These are phyloP conservation scores for Triticum urartu DNA, from an alignment of 176 grass and related monocot genomes.

Conservation along the genomic window DNA sequence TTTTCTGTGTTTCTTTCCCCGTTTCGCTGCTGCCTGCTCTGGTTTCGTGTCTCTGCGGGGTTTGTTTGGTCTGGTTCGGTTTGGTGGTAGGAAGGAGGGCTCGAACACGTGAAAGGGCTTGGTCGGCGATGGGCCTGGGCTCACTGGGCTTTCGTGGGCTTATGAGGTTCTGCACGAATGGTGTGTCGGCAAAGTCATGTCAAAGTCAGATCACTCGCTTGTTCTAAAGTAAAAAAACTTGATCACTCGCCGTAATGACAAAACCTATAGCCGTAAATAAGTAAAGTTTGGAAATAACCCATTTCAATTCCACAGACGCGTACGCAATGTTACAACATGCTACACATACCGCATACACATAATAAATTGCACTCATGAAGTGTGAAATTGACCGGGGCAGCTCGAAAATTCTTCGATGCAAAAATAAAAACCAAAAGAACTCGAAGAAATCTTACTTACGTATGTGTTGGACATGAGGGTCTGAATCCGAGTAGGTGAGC, in stretches of 20 bases:
- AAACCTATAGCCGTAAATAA: neutral
- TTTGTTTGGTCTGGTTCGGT: neutral
- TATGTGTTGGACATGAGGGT: no score
- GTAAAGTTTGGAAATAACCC: neutral
- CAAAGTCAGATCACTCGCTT: neutral
- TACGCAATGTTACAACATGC: no score
- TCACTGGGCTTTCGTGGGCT: neutral
- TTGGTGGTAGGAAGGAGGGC: neutral
- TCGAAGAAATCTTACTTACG: no score
- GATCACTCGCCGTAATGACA: no score
- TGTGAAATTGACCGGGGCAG: no score
- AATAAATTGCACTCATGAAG: no score
- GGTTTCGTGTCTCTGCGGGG: slow-evolving; percentile 2
- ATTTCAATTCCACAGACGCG: neutral
- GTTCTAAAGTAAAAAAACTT: no score
- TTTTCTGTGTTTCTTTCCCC: neutral
- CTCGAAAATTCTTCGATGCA: no score
- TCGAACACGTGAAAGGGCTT: neutral
- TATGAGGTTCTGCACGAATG: neutral
- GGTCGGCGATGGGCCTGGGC: neutral
- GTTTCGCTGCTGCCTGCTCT: slow-evolving; percentile 20
- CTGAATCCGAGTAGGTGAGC: no score
- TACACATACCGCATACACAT: no score
- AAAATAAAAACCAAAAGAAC: no score
- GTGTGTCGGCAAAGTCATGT: neutral